A percentile compares a stretch with the other conserved stretches of the same genome.
Evolutionary conservation across 257 asterid species (phyloP).

Genomic region (Misopates orontium): DNA sequence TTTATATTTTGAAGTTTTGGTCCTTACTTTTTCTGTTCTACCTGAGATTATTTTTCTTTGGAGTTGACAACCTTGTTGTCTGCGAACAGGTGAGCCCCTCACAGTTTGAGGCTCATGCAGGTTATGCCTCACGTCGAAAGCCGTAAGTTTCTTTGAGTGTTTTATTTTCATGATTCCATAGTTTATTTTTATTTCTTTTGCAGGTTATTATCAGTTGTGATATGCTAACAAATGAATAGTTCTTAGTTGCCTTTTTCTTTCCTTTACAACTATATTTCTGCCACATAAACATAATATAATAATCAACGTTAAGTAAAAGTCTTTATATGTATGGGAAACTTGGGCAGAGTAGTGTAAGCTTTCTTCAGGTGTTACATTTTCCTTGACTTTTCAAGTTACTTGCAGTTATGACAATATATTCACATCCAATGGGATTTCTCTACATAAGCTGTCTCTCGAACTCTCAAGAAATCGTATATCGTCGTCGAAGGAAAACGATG

Average conservation of each 20-base stretch:
- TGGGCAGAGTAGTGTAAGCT: slow-evolving; percentile 1
- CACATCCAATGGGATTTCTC: slow-evolving; percentile 75
- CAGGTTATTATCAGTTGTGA: neutral
- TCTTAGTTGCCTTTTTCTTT: neutral
- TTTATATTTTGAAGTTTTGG: neutral
- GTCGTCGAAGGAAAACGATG: slow-evolving; percentile 74
- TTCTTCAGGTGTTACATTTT: slow-evolving; percentile 10
- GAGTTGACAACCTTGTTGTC: slow-evolving; percentile 29
- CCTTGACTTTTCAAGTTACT: slow-evolving; percentile 16
- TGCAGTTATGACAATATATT: slow-evolving; percentile 79
- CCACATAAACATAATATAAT: slow-evolving; percentile 7
- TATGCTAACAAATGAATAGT: neutral
- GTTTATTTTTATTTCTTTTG: neutral
- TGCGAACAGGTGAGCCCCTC: slow-evolving; percentile 85
- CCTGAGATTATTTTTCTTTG: slow-evolving; percentile 6
- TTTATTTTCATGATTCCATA: slow-evolving; percentile 14
- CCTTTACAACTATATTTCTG: neutral
- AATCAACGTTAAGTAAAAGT: slow-evolving; percentile 20
- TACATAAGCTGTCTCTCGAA: slow-evolving; percentile 69
- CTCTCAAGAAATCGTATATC: slow-evolving; percentile 46
- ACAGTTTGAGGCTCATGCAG: slow-evolving; percentile 94
- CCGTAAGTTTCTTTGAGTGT: slow-evolving; percentile 62
- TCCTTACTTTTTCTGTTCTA: neutral
- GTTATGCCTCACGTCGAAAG: slow-evolving; percentile 80
- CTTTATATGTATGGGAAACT: slow-evolving; percentile 11